These are phyloP conservation scores for Phytophthora nicotianae DNA, from an alignment of 352 stramenopile species.

Conservation along the genomic window DNA sequence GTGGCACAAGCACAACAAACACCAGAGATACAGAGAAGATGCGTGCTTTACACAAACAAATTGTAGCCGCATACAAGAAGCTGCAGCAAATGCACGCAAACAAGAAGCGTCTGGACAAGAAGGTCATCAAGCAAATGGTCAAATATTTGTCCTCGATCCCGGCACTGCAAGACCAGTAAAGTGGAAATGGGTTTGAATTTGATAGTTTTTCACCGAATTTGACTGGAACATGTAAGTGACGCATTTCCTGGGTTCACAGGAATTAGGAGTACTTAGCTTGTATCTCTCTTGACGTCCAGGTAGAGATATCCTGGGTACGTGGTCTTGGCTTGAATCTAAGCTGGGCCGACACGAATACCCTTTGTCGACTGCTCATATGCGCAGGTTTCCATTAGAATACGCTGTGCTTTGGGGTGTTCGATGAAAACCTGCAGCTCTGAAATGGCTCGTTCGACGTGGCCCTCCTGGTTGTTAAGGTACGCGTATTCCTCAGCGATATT, in stretches of 20 bases:
- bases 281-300: conserved; percentile 20
- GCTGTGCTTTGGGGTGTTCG: conserved; percentile 67
- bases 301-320: conserved; percentile 12
- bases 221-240: conserved; percentile 21
- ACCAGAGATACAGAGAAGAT: conserved; percentile 36
- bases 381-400: conserved; percentile 67
- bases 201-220: conserved; percentile 23
- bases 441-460: conserved; percentile 72
- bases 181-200: conserved; percentile 8
- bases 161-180: conserved; percentile 47
- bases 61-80: conserved; percentile 72
- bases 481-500: conserved; percentile 71
- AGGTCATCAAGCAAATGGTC: conserved; percentile 85
- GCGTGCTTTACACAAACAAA: conserved; percentile 49
- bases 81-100: conserved; percentile 71
- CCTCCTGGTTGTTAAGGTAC: conserved; percentile 63
- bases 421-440: conserved; percentile 80
- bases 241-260: conserved; percentile 4
- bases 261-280: too few species aligned
- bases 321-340: conserved; percentile 25
- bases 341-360: conserved; percentile 76
- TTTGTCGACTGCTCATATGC: conserved; percentile 64
- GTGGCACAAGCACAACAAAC: conserved; percentile 47
- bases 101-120: conserved; percentile 86
- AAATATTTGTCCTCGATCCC: conserved; percentile 77